Evolutionary conservation across 1,139 yeast species (phyloP), one percentile per base, ranked within the genome.

Genomic region (Maudiozyma humilis): DNA sequence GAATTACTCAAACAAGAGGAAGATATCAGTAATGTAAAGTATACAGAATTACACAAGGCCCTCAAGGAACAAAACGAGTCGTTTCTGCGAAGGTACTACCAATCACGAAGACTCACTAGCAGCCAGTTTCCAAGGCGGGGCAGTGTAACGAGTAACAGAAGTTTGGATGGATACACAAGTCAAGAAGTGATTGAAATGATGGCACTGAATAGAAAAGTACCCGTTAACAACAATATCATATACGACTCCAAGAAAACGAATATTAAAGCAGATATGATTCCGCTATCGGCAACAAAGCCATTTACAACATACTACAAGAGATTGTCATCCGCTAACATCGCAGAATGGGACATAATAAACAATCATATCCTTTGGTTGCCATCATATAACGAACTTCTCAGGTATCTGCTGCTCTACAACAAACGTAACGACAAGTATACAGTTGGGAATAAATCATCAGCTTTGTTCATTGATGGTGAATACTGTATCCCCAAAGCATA

Each of bases 341-440:
- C 32, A 27, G 44, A 44, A 17, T 42, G 39, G 37, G 41, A 43
- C 38, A 39, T 47, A 18, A 16, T 48, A 35, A 42, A 44, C 12
- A 35, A 32, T 14, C 41, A 44, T 32, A 37, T 33, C 12, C 25
- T 48, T 13, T 48, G 51, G 51, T 38, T 48, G 3, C 51, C 51
- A 5, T 32, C 42, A 2, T 16, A 41, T 7, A 40, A 37, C 18
- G 15, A 36, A 3, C 33, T 38, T 4, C 44, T 42, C 32, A 38
- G 44, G 39, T 25, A 36, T 27, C 13, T 33, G 14, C 29, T 47
- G 16, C 17, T 43, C 15, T 35, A 36, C 15, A 15, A 37, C 23
- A 38, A 27, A 35, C 31, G 44, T 35, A 34, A 32, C 2, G 34
- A 32, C n/a, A n/a, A 7, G n/a, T 38, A 38, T 34, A 18, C 38